Conservation (phyloP, 2,329 filamentous ascomycete species). For the Ophioceras dolichostomum region DNA sequence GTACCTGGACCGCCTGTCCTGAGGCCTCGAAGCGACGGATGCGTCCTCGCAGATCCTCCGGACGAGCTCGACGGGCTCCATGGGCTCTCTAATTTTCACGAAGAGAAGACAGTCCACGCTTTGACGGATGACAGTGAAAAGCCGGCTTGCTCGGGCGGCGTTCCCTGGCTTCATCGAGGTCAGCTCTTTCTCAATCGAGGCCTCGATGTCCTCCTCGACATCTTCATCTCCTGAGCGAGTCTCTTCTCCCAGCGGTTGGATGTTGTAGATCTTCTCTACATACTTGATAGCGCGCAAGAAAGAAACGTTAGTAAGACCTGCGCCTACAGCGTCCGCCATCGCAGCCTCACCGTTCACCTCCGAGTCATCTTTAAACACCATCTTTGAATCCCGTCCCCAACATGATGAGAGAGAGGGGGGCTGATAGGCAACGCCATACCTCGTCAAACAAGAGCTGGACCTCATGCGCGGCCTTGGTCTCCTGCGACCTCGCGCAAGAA, state of each 20-base stretch:
- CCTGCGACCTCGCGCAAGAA: conserved; percentile 62
- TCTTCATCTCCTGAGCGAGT: conserved; percentile 15
- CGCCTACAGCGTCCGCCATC: too few species aligned
- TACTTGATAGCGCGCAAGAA: too few species aligned
- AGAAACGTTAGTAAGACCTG: too few species aligned
- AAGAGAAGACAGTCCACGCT: conserved; percentile 53
- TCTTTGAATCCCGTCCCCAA: too few species aligned
- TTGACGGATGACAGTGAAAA: conserved; percentile 40
- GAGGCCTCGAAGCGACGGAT: conserved; percentile 24
- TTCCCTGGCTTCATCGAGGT: conserved; percentile 38
- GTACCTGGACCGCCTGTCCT: conserved; percentile 35
- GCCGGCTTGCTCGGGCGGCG: conserved; percentile 26
- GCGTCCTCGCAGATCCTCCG: conserved; percentile 44
- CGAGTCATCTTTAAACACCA: too few species aligned
- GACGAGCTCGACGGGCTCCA: conserved; percentile 43
- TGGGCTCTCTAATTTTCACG: conserved; percentile 40
- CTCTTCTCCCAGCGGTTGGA: conserved; percentile 23
- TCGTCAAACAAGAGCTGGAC: conserved; percentile 54
- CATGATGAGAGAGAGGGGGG: too few species aligned
- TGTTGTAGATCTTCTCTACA: conserved; percentile 47
- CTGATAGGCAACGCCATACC: too few species aligned
- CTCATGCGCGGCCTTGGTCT: conserved; percentile 56
- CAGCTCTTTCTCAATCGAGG: conserved; percentile 61
- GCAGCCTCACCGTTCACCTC: too few species aligned
- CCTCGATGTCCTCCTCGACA: conserved; percentile 53